Conservation (phyloP, 2,329 filamentous ascomycete species). For the Apiospora arundinis region DNA sequence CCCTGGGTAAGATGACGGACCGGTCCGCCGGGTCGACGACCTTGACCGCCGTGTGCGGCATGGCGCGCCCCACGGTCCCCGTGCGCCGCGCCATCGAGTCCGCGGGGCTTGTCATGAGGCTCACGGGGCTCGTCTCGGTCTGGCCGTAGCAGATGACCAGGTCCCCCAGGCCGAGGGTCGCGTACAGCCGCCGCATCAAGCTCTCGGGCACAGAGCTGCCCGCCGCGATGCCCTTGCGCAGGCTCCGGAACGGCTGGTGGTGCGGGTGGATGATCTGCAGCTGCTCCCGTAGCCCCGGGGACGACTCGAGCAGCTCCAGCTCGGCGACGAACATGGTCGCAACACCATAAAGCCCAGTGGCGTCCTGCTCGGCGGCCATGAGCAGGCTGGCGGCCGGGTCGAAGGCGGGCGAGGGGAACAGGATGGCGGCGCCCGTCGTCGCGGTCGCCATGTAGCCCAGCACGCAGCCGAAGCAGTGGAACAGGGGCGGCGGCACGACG, state of each 20-base stretch:
- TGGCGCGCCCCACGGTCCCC: conserved; percentile 75
- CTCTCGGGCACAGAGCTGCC: conserved; percentile 84
- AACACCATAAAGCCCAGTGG: conserved; percentile 81
- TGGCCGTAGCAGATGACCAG: conserved; percentile 96
- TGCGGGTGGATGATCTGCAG: conserved; percentile 22
- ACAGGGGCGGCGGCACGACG: conserved; percentile 85
- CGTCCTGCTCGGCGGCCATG: conserved; percentile 59
- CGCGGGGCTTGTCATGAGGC: conserved; percentile 80
- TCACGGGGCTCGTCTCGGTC: conserved; percentile 85
- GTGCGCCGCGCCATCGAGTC: conserved; percentile 79
- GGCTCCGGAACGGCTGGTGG: conserved; percentile 41
- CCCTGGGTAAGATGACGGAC: conserved; percentile 63
- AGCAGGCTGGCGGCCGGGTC: conserved; percentile 75
- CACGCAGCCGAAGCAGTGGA: conserved; percentile 89
- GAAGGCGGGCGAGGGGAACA: conserved; percentile 89
- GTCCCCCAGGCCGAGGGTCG: conserved; percentile 76
- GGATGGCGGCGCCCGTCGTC: conserved; percentile 77
- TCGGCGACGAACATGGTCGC: conserved; percentile 94
- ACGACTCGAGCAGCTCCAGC: conserved; percentile 73
- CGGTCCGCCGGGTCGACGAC: conserved; percentile 75
- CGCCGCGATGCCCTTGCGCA: conserved; percentile 91
- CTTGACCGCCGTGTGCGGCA: conserved; percentile 82
- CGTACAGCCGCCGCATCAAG: conserved; percentile 79
- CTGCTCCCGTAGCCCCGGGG: conserved; percentile 35
- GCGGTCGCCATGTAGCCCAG: conserved; percentile 96